These are phyloP conservation scores for Draba incana DNA, from an alignment of 345 rosid genomes.

Conservation along the genomic window DNA sequence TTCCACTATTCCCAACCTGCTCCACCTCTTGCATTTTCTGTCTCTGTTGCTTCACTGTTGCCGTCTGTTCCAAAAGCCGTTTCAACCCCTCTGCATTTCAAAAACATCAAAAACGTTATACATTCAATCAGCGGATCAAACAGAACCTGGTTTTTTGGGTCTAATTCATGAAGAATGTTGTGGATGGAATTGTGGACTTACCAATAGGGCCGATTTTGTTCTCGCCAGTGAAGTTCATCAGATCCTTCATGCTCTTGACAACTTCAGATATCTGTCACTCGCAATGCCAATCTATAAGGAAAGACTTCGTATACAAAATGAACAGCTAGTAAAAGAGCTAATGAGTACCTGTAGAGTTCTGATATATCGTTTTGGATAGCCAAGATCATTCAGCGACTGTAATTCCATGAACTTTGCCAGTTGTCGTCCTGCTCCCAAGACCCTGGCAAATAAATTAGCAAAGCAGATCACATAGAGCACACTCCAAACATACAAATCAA, in stretches of 20 bases:
- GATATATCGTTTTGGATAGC: conserved; percentile 88
- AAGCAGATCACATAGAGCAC: conserved; percentile 10
- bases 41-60: conserved; percentile 32
- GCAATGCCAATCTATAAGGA: conserved; percentile 21
- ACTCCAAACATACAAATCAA: no score
- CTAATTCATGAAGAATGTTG: conserved; percentile 11
- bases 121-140: conserved; percentile 6
- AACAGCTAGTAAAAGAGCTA: conserved; percentile 16
- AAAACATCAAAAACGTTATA: background rate
- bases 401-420: conserved; percentile 77
- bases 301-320: conserved; percentile 17
- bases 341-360: conserved; percentile 85
- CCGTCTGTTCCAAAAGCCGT: conserved; percentile 31
- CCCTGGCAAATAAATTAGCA: conserved; percentile 51
- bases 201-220: conserved; percentile 85
- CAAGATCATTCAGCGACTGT: conserved; percentile 75
- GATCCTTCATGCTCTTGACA: conserved; percentile 96
- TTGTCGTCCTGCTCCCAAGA: conserved; percentile 79
- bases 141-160: conserved; percentile 10
- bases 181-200: conserved; percentile 32
- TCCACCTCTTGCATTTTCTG: conserved; percentile 42
- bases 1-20: conserved; percentile 27
- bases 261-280: conserved; percentile 82
- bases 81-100: conserved; percentile 35
- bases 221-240: conserved; percentile 75